Evolutionary conservation across 176 grass and related monocot genomes (phyloP), one percentile per base, ranked within the genome.

Genomic region (bread wheat (Triticum aestivum)): DNA sequence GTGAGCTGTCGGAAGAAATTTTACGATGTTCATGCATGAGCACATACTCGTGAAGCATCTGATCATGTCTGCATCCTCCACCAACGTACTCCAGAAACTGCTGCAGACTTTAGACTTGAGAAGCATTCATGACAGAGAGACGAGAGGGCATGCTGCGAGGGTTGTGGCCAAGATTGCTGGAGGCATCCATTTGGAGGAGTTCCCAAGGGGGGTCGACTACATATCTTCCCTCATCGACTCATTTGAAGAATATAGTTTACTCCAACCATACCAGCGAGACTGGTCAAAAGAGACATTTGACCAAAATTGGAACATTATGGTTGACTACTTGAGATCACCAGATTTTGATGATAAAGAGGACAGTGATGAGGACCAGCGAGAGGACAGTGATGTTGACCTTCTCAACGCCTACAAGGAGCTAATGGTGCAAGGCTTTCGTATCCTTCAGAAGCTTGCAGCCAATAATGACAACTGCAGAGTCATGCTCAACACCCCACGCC

Each of bases 1-100:
- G 0, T 54, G 0, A 18, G 0, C 5, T 0, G 0, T 5, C 51
- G 15, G 51, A 54, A 2, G 51, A 0, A 0, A 54, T n/a, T 0
- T 54, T 15, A 54, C 6, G 5, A 2, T 0, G 13, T 54, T 18
- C 51, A 7, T 56, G 51, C 17, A 56, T 2, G 51, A 56, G 51
- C 24, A 32, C 29, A 32, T 3, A 10, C 2, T 79, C 0, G 4
- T 41, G 0, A 79, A 61, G 23, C 6, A 62, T 33, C 20, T 62
- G 11, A 12, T 42, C 3, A 5, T 5, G n/a, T 80, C 78, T 14
- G 3, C 12, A 11, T 29, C 78, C 7, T 2, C 62, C 1, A 11
- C 6, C 23, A 2, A 65, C 0, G 0, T 33, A 0, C 0, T 80
- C 1, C 0, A 80, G 8, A 65, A 7, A 12, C 4, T 81, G 26